Conservation (phyloP, 2,329 filamentous ascomycete genomes). For the Penicillium sumatraense region DNA sequence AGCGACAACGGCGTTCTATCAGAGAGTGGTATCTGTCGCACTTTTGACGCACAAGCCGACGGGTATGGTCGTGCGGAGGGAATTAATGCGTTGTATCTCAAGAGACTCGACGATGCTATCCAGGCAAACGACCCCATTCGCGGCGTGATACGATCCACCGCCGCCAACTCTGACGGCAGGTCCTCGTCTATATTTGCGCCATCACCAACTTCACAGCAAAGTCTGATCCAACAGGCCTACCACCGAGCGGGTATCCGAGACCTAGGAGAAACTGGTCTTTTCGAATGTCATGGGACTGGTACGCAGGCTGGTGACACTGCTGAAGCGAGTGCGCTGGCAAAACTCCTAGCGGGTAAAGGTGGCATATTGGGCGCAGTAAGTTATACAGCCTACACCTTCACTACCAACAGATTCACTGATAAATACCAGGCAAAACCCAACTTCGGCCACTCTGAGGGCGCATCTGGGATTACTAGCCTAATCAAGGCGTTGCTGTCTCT, state of each 20-base stretch:
- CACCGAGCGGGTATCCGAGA: constrained; percentile 7
- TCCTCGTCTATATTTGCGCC: constrained; percentile 22
- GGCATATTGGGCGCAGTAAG: constrained; percentile 5
- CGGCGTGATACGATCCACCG: constrained; percentile 33
- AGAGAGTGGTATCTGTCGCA: constrained; percentile 30
- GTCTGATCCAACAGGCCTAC: neutral
- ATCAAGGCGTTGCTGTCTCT: constrained; percentile 51
- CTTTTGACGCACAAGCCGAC: constrained; percentile 34
- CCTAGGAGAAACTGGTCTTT: constrained; percentile 8
- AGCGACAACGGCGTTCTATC: constrained; percentile 41
- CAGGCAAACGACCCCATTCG: constrained; percentile 35
- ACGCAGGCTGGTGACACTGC: neutral
- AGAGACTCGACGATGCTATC: constrained; percentile 33
- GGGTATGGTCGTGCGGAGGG: constrained; percentile 41
- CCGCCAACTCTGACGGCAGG: constrained; percentile 32
- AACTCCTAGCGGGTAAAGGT: neutral
- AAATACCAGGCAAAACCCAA: constrained; percentile 39
- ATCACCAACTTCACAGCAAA: neutral
- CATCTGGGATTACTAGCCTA: constrained; percentile 48
- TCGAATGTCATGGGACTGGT: constrained; percentile 20
- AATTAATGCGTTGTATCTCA: constrained; percentile 37
- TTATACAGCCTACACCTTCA: neutral
- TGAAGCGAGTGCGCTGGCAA: neutral
- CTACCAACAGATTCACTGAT: neutral
- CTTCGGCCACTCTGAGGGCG: constrained; percentile 52